A percentile compares a stretch with the other conserved stretches of the same genome.
These are phyloP conservation scores for Penicillium psychrosexuale DNA, from an alignment of 2,329 filamentous ascomycete genomes.

Conservation along the genomic window DNA sequence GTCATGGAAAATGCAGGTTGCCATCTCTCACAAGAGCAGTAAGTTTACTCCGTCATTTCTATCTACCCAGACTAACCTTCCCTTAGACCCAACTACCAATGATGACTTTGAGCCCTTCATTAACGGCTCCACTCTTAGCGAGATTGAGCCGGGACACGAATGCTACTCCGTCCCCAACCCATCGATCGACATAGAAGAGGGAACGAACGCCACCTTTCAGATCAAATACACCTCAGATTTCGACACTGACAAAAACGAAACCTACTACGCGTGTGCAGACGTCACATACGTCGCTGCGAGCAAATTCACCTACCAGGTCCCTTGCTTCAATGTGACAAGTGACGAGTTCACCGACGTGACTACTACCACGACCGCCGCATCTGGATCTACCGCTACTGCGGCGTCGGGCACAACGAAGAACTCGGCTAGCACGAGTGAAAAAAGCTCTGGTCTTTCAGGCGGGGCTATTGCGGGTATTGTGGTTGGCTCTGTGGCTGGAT, in stretches of 20 bases:
- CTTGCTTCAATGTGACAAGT: slow-evolving; percentile 48
- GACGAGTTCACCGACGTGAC: slow-evolving; percentile 18
- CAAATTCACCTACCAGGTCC: slow-evolving; percentile 43
- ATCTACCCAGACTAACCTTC: background rate
- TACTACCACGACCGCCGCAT: slow-evolving; percentile 18
- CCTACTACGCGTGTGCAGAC: slow-evolving; percentile 50
- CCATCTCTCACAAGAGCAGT: slow-evolving; percentile 54
- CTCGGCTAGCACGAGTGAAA: background rate
- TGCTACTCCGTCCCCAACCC: slow-evolving; percentile 45
- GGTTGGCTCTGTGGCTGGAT: slow-evolving; percentile 25
- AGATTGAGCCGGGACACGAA: slow-evolving; percentile 45
- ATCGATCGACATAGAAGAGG: slow-evolving; percentile 32
- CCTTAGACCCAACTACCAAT: slow-evolving; percentile 39
- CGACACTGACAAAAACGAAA: slow-evolving; percentile 42
- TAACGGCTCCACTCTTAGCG: slow-evolving; percentile 33
- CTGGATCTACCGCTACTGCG: slow-evolving; percentile 13
- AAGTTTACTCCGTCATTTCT: slow-evolving; percentile 13
- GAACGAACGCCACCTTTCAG: slow-evolving; percentile 47
- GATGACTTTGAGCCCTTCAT: slow-evolving; percentile 40
- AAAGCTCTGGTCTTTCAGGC: slow-evolving; percentile 28
- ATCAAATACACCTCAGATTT: slow-evolving; percentile 45
- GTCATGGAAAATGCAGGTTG: slow-evolving; percentile 54
- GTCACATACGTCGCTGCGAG: slow-evolving; percentile 43
- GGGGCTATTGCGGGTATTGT: slow-evolving; percentile 47
- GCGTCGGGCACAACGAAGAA: slow-evolving; percentile 10